Percentiles rank a stretch among this genome's conserved stretches.
Conservation (phyloP, 2,329 filamentous ascomycete species). For the Botrytis paeoniae region DNA sequence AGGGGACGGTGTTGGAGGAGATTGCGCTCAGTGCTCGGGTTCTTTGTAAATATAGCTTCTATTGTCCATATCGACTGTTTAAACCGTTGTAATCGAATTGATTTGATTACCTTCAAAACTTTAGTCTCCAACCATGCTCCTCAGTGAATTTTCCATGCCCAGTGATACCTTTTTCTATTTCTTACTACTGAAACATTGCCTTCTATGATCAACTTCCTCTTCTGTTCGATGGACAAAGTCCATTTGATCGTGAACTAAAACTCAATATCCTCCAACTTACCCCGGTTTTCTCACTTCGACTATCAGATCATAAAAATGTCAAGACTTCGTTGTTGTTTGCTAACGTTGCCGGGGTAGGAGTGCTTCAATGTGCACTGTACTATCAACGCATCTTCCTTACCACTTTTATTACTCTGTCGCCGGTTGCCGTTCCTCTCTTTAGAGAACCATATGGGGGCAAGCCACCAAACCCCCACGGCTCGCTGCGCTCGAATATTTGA, state of each 20-base stretch:
- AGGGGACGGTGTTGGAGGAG: background rate
- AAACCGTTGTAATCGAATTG: background rate
- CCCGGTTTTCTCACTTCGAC: background rate
- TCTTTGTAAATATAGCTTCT: conserved; percentile 10
- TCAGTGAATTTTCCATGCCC: background rate
- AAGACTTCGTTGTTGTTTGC: background rate
- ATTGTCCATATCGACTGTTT: conserved; percentile 1
- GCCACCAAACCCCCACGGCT: background rate
- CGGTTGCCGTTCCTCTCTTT: accelerated
- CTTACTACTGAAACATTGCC: background rate
- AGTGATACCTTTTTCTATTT: background rate
- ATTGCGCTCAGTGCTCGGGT: background rate
- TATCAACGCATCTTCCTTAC: background rate
- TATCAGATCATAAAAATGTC: background rate
- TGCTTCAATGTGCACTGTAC: background rate
- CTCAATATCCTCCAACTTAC: background rate
- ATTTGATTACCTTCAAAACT: background rate
- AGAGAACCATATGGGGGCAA: background rate
- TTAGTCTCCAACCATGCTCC: background rate
- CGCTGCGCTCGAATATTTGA: background rate
- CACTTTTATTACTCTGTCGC: no score
- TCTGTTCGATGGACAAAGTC: background rate
- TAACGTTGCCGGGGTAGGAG: background rate
- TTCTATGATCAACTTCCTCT: background rate
- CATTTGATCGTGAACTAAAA: background rate